These are phyloP conservation scores for Tulasnella sp. DNA, from an alignment of 768 basidiomycete species.

Conservation along the genomic window DNA sequence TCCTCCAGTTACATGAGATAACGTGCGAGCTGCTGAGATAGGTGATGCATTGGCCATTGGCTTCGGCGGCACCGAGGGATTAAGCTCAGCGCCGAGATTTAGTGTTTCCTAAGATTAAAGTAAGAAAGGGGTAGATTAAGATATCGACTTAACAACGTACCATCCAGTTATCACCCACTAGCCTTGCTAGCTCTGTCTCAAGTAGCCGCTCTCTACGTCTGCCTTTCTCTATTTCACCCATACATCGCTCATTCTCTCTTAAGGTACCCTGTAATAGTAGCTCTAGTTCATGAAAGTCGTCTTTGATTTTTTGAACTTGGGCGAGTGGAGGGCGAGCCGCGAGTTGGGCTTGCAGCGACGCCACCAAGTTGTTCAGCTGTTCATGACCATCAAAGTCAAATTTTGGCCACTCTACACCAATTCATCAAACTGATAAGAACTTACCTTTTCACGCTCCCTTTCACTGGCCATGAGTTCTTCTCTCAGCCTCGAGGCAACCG, in stretches of 20 bases:
- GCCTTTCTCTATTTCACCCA: constrained; percentile 61
- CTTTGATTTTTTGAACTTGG: constrained; percentile 48
- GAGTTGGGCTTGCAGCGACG: constrained; percentile 48
- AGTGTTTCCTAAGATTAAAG: neutral
- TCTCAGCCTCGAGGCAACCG: too few species aligned
- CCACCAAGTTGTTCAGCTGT: constrained; percentile 4
- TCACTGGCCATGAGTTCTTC: too few species aligned
- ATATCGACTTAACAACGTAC: constrained; percentile 28
- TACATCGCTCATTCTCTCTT: constrained; percentile 72
- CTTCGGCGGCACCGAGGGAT: neutral
- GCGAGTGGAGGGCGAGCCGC: constrained; percentile 56
- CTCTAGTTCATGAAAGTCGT: constrained; percentile 63
- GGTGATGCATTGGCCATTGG: neutral
- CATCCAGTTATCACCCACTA: constrained; percentile 78
- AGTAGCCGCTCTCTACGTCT: constrained; percentile 64
- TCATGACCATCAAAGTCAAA: too few species aligned
- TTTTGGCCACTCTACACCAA: too few species aligned
- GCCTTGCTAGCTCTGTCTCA: constrained; percentile 53
- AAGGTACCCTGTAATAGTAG: constrained; percentile 68
- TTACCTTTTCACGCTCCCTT: too few species aligned
- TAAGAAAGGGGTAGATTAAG: neutral
- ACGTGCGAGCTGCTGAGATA: neutral
- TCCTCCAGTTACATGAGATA: constrained; percentile 1
- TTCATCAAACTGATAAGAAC: too few species aligned
- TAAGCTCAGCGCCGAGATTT: neutral